These are phyloP conservation scores for Monosporascus sp. DNA, from an alignment of 2,329 filamentous ascomycete species.

Conservation along the genomic window DNA sequence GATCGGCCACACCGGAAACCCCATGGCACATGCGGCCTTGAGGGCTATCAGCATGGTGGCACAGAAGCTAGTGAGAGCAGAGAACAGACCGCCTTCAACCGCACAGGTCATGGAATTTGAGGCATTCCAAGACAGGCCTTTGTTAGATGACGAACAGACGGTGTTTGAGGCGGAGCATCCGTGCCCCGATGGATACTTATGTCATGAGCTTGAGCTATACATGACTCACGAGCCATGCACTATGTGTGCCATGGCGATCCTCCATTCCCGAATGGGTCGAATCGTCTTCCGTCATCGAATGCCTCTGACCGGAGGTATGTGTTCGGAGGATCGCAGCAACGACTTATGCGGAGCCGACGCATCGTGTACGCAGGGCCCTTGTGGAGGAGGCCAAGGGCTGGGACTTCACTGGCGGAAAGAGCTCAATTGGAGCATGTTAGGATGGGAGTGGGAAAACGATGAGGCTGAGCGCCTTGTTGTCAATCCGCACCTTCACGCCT, in stretches of 20 bases:
- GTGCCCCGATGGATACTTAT: constrained; percentile 79
- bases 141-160: constrained; percentile 60
- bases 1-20: constrained; percentile 55
- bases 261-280: constrained; percentile 87
- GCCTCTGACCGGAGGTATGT: constrained; percentile 75
- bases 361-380: constrained; percentile 28
- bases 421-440: constrained; percentile 80
- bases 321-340: constrained; percentile 63
- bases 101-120: constrained; percentile 47
- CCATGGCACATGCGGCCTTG: constrained; percentile 73
- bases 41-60: constrained; percentile 81
- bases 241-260: constrained; percentile 93
- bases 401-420: constrained; percentile 69
- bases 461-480: constrained; percentile 34
- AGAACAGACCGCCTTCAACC: constrained; percentile 35
- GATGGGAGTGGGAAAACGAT: constrained; percentile 66
- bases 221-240: constrained; percentile 93
- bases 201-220: constrained; percentile 89
- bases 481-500: constrained; percentile 45
- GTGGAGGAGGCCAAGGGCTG: constrained; percentile 53
- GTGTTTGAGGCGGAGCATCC: constrained; percentile 62
- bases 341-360: constrained; percentile 26
- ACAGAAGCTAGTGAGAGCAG: constrained; percentile 55
- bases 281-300: constrained; percentile 78
- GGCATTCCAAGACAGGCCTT: constrained; percentile 62